These are phyloP conservation scores for Hirschfeldia incana DNA, from an alignment of 345 rosid genomes.

Conservation along the genomic window DNA sequence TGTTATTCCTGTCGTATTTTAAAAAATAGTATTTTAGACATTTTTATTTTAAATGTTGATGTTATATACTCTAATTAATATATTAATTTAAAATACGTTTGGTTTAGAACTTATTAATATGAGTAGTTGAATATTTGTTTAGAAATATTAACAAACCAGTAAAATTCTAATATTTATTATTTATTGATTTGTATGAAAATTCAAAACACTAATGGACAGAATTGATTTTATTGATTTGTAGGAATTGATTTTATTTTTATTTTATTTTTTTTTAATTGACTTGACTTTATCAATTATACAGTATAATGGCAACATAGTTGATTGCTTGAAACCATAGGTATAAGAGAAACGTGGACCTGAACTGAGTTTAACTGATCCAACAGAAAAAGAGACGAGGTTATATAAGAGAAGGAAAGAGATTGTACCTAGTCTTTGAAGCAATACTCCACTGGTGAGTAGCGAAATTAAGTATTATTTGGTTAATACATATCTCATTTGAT, in stretches of 20 bases:
- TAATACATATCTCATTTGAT: not conserved
- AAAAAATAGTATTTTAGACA: not conserved
- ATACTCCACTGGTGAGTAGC: not conserved
- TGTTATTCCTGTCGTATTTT: not conserved
- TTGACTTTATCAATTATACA: not conserved
- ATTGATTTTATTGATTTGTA: too few relatives aligned
- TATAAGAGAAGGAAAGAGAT: not conserved
- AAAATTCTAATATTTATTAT: too few relatives aligned
- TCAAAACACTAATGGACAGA: too few relatives aligned
- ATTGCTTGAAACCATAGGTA: conserved; percentile 7
- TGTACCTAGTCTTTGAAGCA: conserved; percentile 29
- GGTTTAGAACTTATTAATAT: not conserved
- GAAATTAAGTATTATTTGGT: not conserved
- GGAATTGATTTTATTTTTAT: too few relatives aligned
- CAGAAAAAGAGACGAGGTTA: too few relatives aligned
- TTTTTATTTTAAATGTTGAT: not conserved
- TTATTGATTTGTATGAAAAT: too few relatives aligned
- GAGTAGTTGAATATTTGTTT: too few relatives aligned
- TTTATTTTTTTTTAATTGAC: not conserved
- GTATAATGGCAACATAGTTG: not conserved
- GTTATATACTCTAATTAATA: too few relatives aligned
- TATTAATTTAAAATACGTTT: too few relatives aligned
- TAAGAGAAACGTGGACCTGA: conserved; percentile 22
- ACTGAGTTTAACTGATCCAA: not conserved
- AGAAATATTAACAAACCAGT: too few relatives aligned